Evolutionary conservation across 78 protist species (phyloP).

Genomic region (Capsaspora owczarzaki): DNA sequence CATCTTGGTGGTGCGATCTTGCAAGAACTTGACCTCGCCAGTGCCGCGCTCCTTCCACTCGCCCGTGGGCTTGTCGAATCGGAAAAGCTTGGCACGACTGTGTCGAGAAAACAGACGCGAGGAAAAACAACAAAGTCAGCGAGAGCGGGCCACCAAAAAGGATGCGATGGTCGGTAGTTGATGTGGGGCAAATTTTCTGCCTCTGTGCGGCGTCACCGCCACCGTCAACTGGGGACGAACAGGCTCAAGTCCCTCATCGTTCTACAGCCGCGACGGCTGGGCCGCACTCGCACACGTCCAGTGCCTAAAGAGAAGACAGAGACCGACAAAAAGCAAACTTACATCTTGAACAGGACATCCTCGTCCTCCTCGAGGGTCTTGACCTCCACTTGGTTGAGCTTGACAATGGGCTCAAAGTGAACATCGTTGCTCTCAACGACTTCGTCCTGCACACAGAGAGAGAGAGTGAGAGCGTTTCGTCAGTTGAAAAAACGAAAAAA

Average conservation of each 20-base stretch:
- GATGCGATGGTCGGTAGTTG: neutral
- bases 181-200: neutral
- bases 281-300: too few relatives aligned
- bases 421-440: neutral
- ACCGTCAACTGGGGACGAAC: too few relatives aligned
- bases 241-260: too few relatives aligned
- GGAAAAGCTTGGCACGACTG: conserved; percentile 74
- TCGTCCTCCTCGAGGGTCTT: conserved; percentile 41
- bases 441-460: neutral
- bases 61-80: conserved; percentile 38
- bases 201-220: too few relatives aligned
- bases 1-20: conserved; percentile 52
- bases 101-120: neutral
- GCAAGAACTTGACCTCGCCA: conserved; percentile 74
- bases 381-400: conserved; percentile 22
- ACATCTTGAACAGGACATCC: conserved; percentile 15
- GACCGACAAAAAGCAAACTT: neutral
- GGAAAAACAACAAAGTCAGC: neutral
- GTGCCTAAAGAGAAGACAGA: too few relatives aligned
- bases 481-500: too few relatives aligned
- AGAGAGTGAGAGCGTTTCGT: too few relatives aligned
- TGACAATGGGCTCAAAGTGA: conserved; percentile 23
- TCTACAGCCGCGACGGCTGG: too few relatives aligned
- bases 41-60: conserved; percentile 90
- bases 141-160: neutral